Base-by-base conservation (phyloP, 805 yeast genomes). In the Zygosaccharomyces rouxii region DNA sequence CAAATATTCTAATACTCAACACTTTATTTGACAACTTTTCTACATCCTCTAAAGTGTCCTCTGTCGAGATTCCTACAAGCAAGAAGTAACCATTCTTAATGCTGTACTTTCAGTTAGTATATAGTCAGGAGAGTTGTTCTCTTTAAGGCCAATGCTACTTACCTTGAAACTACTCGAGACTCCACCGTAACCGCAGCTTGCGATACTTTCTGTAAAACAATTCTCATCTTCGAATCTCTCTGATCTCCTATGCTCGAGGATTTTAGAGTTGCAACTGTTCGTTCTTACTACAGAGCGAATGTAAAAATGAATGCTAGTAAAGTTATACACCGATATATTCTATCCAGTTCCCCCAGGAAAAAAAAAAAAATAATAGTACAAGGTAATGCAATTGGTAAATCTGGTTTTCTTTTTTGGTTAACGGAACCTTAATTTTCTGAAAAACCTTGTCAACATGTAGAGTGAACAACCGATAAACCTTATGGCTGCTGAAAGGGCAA, bases 111-210 rank as follows among this genome's bases (percentile, higher is more conserved):
- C 22, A 11, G 50, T 46, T 38, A 42, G 44, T 39, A 41, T 18
- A 28, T 19, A 5, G 10, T 21, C 19, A 9, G 10, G 21, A 30
- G 14, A 5, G n/a, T 19, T 14, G n/a, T 18, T 23, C 29, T 16
- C 11, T 25, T 16, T 39, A 40, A 40, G 25, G 14, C 10, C 30
- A 25, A 9, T n/a, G 7, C 9, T 16, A 59, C 67, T 42, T 66
- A 78, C 81, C 79, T 71, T 0, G 97, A 89, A 0, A 90, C 78
- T 0, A 86, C 72, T 44, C 75, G 62, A 7, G 74, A 71, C 44
- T 89, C 88, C 0, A 94, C 99, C 0, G 88, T 79, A 0, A 94
- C 99, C 0, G 96, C 84, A 0, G 97, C 98, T 41, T 78, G 75
- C 52, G 85, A 86, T 5, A 92, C 98, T 60, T 86, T 81, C 63